Percentiles rank a stretch among this genome's conserved stretches.
phyloP scores from a whole-genome alignment of 495 filamentous ascomycete species.

The Cercophora samala region DNA sequence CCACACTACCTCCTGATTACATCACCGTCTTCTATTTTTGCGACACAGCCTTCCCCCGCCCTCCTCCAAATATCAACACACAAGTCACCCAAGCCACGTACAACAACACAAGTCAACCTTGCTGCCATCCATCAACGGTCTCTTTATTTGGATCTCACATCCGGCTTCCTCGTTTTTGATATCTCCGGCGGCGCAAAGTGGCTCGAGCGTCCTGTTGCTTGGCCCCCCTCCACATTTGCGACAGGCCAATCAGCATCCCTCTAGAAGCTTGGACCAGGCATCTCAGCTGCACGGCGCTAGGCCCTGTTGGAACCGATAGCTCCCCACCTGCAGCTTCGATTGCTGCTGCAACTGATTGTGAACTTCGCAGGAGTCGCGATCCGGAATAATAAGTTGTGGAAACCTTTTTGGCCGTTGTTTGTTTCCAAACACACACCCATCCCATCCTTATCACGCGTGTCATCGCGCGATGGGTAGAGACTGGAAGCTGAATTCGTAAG shows the following conservation, averaged over 20 bases:
- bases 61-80: not conserved
- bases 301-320: not conserved
- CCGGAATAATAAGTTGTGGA: not conserved
- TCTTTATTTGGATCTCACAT: not conserved
- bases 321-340: slow-evolving; percentile 6
- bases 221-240: not conserved
- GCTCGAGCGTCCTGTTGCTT: not conserved
- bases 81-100: not conserved
- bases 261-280: not conserved
- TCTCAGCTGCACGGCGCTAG: not conserved
- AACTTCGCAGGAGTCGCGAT: not conserved
- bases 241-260: not conserved
- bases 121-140: not conserved
- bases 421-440: not conserved
- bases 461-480: slow-evolving; percentile 32
- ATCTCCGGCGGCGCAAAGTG: not conserved
- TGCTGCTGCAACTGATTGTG: not conserved
- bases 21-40: not conserved
- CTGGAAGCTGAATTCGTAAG: not conserved
- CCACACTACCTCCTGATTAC: not conserved
- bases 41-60: not conserved
- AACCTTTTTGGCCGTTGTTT: not conserved
- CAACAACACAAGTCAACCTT: not conserved
- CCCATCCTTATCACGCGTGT: slow-evolving; percentile 21
- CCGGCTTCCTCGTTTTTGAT: not conserved